Base-by-base conservation (phyloP, 1,284 basidiomycete species). In the Cryptococcus hybrid region DNA sequence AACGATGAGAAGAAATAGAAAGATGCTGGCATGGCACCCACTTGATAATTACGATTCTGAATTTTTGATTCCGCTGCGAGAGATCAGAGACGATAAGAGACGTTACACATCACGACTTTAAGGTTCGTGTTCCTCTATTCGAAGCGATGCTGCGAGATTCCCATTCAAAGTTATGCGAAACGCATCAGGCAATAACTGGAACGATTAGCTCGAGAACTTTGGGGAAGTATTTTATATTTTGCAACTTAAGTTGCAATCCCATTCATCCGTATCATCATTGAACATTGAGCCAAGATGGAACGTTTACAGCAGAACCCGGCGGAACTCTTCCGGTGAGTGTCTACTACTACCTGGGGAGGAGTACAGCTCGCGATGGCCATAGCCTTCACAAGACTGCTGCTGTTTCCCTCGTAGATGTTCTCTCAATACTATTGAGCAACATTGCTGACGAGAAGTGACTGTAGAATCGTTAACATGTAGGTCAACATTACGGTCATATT, bases 391-490 rank as follows among this genome's bases (percentile, higher is more conserved):
- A n/a, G 40, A 30, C 40, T 46, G 9, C 36, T 24, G 7, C 3
- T 35, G 47, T 47, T 36, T 24, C 1, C 12, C 34, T 46, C 36
- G 1, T 40, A 5, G 15, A 47, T 47, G 37, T n/a, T 2, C 9
- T 30, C 24, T 44, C 36, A 1, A 44, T 24, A 24, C 24, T 24
- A 24, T 24, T 24, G 24, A 24, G 24, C 24, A 24, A 24, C 24
- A 24, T 24, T 24, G 24, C 24, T 24, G 24, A 24, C 24, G 24
- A 24, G 24, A 24, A 24, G 24, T 24, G 24, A 24, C 24, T 24
- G 24, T 55, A 77, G 75, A 34, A 55, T 78, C 37, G 72, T 75
- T 51, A 77, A 78, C 59, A 76, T 78, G 74, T 76, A 38, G 62
- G 71, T 60, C 55, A 76, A 37, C 37, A 35, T 37, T 9, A 35